Evolutionary conservation across 1,139 yeast species (phyloP).

Genomic region (Suhomyces maxii): DNA sequence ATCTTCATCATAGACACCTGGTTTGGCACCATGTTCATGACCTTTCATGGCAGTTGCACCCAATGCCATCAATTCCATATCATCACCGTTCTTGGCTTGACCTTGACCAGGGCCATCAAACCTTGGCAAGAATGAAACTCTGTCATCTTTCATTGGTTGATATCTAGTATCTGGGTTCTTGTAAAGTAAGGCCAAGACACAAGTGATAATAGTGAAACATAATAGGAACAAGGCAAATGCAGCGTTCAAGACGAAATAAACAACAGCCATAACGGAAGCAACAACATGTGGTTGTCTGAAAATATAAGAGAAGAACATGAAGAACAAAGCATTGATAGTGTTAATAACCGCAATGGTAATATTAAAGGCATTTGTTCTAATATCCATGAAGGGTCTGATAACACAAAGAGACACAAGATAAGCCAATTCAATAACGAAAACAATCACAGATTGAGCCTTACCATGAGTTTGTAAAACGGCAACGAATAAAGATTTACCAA

Average conservation of each 20-base stretch:
- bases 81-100: slow-evolving; percentile 42
- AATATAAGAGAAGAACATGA: slow-evolving; percentile 82
- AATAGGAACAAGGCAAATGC: slow-evolving; percentile 80
- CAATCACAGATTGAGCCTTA: slow-evolving; percentile 73
- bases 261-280: slow-evolving; percentile 87
- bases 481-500: slow-evolving; percentile 77
- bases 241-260: slow-evolving; percentile 89
- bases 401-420: slow-evolving; percentile 66
- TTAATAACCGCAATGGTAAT: slow-evolving; percentile 80
- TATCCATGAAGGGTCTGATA: slow-evolving; percentile 90
- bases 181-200: slow-evolving; percentile 77
- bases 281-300: slow-evolving; percentile 85
- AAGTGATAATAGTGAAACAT: slow-evolving; percentile 82
- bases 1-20: slow-evolving; percentile 29
- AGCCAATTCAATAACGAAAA: slow-evolving; percentile 71
- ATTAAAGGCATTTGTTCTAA: slow-evolving; percentile 88
- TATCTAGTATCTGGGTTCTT: slow-evolving; percentile 95
- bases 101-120: slow-evolving; percentile 53
- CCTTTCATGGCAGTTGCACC: slow-evolving; percentile 89
- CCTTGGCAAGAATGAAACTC: slow-evolving; percentile 80
- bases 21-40: slow-evolving; percentile 50
- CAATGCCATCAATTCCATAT: slow-evolving; percentile 80
- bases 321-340: slow-evolving; percentile 79
- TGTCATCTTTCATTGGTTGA: slow-evolving; percentile 95
- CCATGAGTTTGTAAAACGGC: slow-evolving; percentile 84